Evolutionary conservation across 1,284 basidiomycete genomes (phyloP).

Genomic region (Marasmius fiardii): DNA sequence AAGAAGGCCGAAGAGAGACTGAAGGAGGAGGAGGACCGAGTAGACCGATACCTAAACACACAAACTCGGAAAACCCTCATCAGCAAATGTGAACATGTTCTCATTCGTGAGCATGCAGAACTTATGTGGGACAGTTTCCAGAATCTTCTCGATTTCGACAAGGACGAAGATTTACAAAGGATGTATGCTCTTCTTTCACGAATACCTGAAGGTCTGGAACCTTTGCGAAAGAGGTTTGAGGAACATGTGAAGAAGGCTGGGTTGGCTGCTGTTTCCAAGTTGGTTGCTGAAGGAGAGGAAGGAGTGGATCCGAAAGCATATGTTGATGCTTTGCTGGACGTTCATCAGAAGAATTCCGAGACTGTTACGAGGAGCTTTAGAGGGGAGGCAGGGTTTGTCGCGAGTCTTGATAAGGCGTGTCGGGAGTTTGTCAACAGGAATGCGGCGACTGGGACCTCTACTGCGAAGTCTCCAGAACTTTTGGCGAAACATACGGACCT

Average conservation of each 20-base stretch:
- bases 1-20: constrained; percentile 94
- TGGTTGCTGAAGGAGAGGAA: constrained; percentile 70
- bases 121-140: constrained; percentile 97
- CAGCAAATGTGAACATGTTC: constrained; percentile 87
- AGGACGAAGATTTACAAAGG: constrained; percentile 89
- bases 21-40: constrained; percentile 93
- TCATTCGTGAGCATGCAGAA: constrained; percentile 86
- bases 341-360: constrained; percentile 91
- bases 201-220: constrained; percentile 89
- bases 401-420: constrained; percentile 94
- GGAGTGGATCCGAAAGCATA: constrained; percentile 87
- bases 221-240: constrained; percentile 91
- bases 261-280: constrained; percentile 79
- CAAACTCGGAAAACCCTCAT: constrained; percentile 87
- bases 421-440: constrained; percentile 96
- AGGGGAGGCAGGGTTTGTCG: constrained; percentile 93
- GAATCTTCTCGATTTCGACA: constrained; percentile 86
- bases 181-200: constrained; percentile 94
- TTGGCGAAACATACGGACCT: constrained; percentile 94
- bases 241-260: constrained; percentile 92
- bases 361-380: constrained; percentile 91
- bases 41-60: constrained; percentile 92
- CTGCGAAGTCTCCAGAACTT: constrained; percentile 92
- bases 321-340: constrained; percentile 88
- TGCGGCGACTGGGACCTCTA: constrained; percentile 79